phyloP scores from a whole-genome alignment of 805 yeast species.

The Teunomyces cretensis region DNA sequence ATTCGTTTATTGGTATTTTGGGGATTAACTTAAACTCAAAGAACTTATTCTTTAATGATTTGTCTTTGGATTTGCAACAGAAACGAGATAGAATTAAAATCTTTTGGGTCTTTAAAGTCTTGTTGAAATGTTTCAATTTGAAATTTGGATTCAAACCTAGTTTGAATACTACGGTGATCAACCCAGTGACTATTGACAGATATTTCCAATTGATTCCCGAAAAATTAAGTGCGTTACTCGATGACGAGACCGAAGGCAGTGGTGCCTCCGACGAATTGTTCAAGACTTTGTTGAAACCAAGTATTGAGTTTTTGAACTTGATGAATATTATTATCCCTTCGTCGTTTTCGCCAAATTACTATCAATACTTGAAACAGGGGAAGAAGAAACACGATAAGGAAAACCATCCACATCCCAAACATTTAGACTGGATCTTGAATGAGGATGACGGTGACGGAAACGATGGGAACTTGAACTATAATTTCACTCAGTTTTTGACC shows the following conservation, averaged over 20 bases:
- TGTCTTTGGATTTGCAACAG: conserved; percentile 39
- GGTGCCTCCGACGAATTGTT: conserved; percentile 31
- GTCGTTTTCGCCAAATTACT: conserved; percentile 45
- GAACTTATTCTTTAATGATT: conserved; percentile 46
- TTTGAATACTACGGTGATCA: conserved; percentile 45
- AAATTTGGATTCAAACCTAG: conserved; percentile 48
- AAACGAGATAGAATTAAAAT: conserved; percentile 40
- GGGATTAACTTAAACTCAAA: conserved; percentile 43
- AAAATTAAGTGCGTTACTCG: conserved; percentile 36
- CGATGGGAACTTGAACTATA: conserved; percentile 47
- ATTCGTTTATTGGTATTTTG: conserved; percentile 43
- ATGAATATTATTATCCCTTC: conserved; percentile 47
- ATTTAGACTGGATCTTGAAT: conserved; percentile 43
- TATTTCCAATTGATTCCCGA: conserved; percentile 46
- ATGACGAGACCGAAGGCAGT: conserved; percentile 14
- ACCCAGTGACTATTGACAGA: conserved; percentile 46
- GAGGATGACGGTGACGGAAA: conserved; percentile 50
- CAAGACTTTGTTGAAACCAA: conserved; percentile 37
- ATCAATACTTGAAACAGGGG: conserved; percentile 36
- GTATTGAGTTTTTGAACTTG: conserved; percentile 43
- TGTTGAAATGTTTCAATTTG: conserved; percentile 40
- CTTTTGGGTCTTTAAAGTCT: conserved; percentile 48
- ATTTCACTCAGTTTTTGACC: conserved; percentile 41
- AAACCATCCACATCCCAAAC: conserved; percentile 16
- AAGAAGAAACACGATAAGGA: conserved; percentile 21